Conservation (phyloP, 1,284 basidiomycete genomes). For the Ceratobasidium sp. region DNA sequence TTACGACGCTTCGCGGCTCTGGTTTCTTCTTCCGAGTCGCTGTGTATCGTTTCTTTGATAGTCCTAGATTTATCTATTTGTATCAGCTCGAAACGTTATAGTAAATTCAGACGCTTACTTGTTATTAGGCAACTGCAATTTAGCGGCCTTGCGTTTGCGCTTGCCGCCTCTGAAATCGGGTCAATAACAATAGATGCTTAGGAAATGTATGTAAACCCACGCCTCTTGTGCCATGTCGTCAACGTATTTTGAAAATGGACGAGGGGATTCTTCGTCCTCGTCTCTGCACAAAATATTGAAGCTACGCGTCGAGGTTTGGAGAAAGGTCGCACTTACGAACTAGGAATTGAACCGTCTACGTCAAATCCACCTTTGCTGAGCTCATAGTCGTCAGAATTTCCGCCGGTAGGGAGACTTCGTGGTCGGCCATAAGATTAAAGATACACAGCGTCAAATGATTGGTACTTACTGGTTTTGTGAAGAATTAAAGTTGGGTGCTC, state of each 20-base stretch:
- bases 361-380: neutral
- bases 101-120: neutral
- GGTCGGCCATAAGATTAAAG: neutral
- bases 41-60: too few species aligned
- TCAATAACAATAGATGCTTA: too few species aligned
- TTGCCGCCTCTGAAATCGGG: neutral
- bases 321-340: slow-evolving; percentile 2
- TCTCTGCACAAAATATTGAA: too few species aligned
- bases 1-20: neutral
- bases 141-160: neutral
- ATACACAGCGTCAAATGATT: neutral
- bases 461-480: too few species aligned
- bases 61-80: neutral
- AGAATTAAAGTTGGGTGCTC: too few species aligned
- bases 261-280: neutral
- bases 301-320: too few species aligned
- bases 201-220: too few species aligned
- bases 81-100: neutral
- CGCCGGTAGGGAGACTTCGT: neutral
- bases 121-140: neutral
- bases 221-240: neutral
- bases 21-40: neutral
- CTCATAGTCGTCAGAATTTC: neutral
- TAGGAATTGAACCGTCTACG: neutral
- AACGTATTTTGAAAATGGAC: neutral